Evolutionary conservation across 2,329 filamentous ascomycete genomes (phyloP).

Genomic region (Fusarium keratoplasticum): DNA sequence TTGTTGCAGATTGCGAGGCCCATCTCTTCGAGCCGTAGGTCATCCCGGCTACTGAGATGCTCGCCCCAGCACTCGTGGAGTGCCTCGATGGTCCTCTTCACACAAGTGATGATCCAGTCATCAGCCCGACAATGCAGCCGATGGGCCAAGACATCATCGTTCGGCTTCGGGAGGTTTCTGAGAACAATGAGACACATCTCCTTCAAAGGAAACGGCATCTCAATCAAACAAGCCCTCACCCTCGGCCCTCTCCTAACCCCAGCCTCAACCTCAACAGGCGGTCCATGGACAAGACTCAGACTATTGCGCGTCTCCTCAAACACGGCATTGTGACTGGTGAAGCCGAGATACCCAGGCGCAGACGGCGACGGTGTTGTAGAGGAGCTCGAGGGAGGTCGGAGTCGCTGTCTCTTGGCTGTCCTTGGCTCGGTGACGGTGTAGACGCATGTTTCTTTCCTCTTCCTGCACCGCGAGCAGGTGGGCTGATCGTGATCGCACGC

Average conservation of each 20-base stretch:
- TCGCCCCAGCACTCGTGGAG: constrained; percentile 49
- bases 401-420: constrained; percentile 27
- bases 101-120: constrained; percentile 48
- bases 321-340: constrained; percentile 56
- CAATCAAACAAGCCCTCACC: constrained; percentile 20
- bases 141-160: constrained; percentile 30
- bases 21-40: constrained; percentile 50
- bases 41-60: constrained; percentile 40
- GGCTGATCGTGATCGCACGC: constrained; percentile 58
- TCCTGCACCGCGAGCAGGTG: constrained; percentile 53
- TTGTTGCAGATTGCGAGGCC: constrained; percentile 53
- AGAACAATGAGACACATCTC: constrained; percentile 54
- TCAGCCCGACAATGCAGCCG: constrained; percentile 42
- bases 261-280: constrained; percentile 15
- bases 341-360: constrained; percentile 56
- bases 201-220: constrained; percentile 44
- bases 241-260: constrained; percentile 7
- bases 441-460: constrained; percentile 51
- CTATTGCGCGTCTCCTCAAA: constrained; percentile 57
- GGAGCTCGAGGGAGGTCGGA: constrained; percentile 18
- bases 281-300: constrained; percentile 49
- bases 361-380: constrained; percentile 35
- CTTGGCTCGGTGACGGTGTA: constrained; percentile 46
- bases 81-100: constrained; percentile 45
- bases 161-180: constrained; percentile 48